phyloP scores from a whole-genome alignment of 352 stramenopile species.

The Ophiocytium majus region DNA sequence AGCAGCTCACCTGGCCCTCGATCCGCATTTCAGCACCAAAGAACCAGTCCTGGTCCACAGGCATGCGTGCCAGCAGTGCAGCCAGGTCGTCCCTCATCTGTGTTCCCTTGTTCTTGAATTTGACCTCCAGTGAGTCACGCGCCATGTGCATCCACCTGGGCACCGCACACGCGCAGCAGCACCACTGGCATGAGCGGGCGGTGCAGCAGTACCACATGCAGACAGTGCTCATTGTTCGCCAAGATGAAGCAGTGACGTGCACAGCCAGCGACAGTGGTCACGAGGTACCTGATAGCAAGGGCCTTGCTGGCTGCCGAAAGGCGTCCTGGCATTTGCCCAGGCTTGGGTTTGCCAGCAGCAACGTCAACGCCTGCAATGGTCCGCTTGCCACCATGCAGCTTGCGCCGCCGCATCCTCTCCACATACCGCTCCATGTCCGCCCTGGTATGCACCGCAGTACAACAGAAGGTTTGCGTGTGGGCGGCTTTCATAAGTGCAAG shows the following conservation, averaged over 20 bases:
- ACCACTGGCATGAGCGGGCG: too few species aligned
- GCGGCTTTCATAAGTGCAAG: too few species aligned
- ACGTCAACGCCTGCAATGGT: slow-evolving; percentile 54
- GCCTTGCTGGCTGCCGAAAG: slow-evolving; percentile 63
- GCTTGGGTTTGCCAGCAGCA: slow-evolving; percentile 32
- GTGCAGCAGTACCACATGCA: too few species aligned
- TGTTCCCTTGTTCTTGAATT: slow-evolving; percentile 35
- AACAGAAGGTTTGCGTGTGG: too few species aligned
- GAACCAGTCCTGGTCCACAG: slow-evolving; percentile 87
- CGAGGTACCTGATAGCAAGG: slow-evolving; percentile 67
- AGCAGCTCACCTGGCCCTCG: slow-evolving; percentile 66
- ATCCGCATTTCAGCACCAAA: slow-evolving; percentile 78
- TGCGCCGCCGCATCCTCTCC: slow-evolving; percentile 76
- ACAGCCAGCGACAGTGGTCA: too few species aligned
- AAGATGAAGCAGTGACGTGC: too few species aligned
- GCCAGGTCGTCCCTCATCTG: slow-evolving; percentile 64
- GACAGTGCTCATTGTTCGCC: too few species aligned
- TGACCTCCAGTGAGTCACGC: slow-evolving; percentile 9
- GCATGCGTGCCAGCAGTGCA: slow-evolving; percentile 71
- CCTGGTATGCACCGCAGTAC: slow-evolving; percentile 71
- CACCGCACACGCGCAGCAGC: too few species aligned
- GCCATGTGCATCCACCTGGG: slow-evolving; percentile 37
- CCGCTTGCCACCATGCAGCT: slow-evolving; percentile 56
- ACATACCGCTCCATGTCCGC: slow-evolving; percentile 86
- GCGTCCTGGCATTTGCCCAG: slow-evolving; percentile 24